These are phyloP conservation scores for Xylariaceae sp. DNA, from an alignment of 2,329 filamentous ascomycete genomes.

Conservation along the genomic window DNA sequence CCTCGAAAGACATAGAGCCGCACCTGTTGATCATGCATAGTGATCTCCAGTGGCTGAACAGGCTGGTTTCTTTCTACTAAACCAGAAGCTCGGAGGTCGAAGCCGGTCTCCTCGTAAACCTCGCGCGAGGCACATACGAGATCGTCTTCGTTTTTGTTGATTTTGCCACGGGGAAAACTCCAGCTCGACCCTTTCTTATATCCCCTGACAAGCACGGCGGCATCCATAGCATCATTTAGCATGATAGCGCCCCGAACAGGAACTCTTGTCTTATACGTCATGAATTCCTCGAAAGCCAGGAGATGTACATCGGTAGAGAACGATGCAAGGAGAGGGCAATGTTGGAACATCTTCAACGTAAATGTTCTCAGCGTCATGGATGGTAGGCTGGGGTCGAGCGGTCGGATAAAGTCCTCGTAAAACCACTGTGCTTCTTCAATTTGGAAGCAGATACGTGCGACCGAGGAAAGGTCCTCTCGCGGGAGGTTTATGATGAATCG, in stretches of 20 bases:
- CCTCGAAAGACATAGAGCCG: conserved; percentile 87
- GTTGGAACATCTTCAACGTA: conserved; percentile 84
- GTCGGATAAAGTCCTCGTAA: conserved; percentile 98
- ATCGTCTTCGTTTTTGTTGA: conserved; percentile 95
- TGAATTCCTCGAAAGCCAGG: conserved; percentile 82
- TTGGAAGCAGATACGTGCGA: conserved; percentile 95
- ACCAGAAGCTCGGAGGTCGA: conserved; percentile 70
- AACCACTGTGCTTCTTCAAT: conserved; percentile 99
- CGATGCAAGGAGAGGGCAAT: conserved; percentile 80
- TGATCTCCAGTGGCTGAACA: conserved; percentile 79
- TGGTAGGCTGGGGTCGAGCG: conserved; percentile 76
- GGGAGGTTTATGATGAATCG: conserved; percentile 98
- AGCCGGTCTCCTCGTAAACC: conserved; percentile 93
- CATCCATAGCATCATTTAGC: conserved; percentile 90
- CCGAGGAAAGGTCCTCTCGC: conserved; percentile 79
- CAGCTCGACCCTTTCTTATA: conserved; percentile 97
- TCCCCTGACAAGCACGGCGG: conserved; percentile 87
- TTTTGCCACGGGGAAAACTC: conserved; percentile 96
- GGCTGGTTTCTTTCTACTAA: conserved; percentile 66
- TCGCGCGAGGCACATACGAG: conserved; percentile 90
- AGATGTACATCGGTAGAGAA: conserved; percentile 75
- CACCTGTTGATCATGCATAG: conserved; percentile 89
- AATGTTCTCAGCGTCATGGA: conserved; percentile 81
- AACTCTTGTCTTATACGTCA: conserved; percentile 90
- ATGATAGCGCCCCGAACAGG: conserved; percentile 92